Percentiles rank a stretch among this genome's conserved stretches.
These are phyloP conservation scores for Zymoseptoria pseudotritici DNA, from an alignment of 2,329 filamentous ascomycete genomes.

Conservation along the genomic window DNA sequence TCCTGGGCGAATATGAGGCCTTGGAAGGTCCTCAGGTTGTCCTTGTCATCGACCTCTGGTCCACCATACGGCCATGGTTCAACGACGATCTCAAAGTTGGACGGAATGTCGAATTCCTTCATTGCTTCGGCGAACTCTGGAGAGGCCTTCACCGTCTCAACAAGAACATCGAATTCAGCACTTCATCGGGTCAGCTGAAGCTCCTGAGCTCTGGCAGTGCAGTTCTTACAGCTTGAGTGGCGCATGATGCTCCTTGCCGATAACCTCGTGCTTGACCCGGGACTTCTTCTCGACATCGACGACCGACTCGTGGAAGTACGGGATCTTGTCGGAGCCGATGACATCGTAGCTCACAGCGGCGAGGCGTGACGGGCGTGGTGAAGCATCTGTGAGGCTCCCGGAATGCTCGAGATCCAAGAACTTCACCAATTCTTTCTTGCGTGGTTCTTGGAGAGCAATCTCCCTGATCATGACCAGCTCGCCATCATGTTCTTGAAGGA, in stretches of 20 bases:
- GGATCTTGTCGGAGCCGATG: constrained; percentile 43
- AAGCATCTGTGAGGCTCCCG: constrained; percentile 15
- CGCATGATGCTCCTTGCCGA: constrained; percentile 25
- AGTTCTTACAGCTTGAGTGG: constrained; percentile 21
- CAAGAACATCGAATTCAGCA: constrained; percentile 40
- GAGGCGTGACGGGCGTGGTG: constrained; percentile 33
- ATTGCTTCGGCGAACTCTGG: constrained; percentile 22
- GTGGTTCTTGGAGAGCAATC: constrained; percentile 26
- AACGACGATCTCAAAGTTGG: constrained; percentile 24
- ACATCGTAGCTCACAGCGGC: constrained; percentile 53
- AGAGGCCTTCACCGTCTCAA: constrained; percentile 45
- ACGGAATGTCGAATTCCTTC: constrained; percentile 24
- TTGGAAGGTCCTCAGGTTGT: constrained; percentile 25
- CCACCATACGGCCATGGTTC: constrained; percentile 29
- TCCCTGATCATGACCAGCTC: constrained; percentile 23
- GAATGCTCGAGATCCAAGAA: constrained; percentile 25
- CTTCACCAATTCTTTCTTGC: constrained; percentile 22
- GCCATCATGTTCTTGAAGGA: constrained; percentile 16
- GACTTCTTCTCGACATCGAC: constrained; percentile 23
- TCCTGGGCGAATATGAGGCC: constrained; percentile 27
- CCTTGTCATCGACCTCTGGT: constrained; percentile 21
- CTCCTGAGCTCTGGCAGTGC: not conserved
- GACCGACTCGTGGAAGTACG: constrained; percentile 48
- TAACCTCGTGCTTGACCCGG: constrained; percentile 23
- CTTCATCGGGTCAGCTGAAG: constrained; percentile 29